phyloP scores from a whole-genome alignment of 2,329 filamentous ascomycete species.

The Pyrenophora seminiperda region DNA sequence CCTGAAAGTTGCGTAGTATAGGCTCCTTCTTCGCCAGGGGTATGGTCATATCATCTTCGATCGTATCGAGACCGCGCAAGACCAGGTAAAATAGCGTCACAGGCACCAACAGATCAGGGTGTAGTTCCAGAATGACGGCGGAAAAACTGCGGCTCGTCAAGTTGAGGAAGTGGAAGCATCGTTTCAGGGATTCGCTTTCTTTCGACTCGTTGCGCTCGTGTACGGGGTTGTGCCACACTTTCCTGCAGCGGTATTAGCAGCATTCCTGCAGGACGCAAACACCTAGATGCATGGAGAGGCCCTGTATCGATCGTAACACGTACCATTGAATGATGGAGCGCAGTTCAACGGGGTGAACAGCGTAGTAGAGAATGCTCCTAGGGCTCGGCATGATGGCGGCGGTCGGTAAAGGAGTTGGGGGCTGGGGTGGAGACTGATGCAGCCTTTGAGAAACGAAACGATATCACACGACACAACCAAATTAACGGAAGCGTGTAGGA shows the following conservation, averaged over 20 bases:
- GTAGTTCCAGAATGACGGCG: constrained; percentile 91
- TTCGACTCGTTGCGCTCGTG: constrained; percentile 78
- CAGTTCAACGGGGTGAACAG: constrained; percentile 76
- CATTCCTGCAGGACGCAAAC: neutral
- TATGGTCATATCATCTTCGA: constrained; percentile 98
- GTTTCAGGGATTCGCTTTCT: constrained; percentile 73
- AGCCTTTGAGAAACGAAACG: constrained; percentile 4
- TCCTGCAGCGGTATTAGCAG: constrained; percentile 62
- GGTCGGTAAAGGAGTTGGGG: constrained; percentile 19
- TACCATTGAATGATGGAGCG: constrained; percentile 90
- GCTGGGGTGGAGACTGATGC: constrained; percentile 11
- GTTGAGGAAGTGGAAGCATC: constrained; percentile 86
- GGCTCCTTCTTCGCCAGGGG: constrained; percentile 81
- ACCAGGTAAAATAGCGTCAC: constrained; percentile 91
- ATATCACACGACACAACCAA: constrained; percentile 12
- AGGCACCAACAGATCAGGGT: constrained; percentile 89
- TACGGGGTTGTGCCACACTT: constrained; percentile 94
- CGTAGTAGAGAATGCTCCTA: constrained; percentile 68
- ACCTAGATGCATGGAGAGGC: neutral
- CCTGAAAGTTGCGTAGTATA: constrained; percentile 79
- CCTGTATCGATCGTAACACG: constrained; percentile 21
- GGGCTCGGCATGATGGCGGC: constrained; percentile 45
- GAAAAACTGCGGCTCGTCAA: constrained; percentile 91
- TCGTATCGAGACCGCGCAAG: constrained; percentile 91
- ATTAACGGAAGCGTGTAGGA: constrained; percentile 1